These are phyloP conservation scores for Talaromyces piceae DNA, from an alignment of 2,329 filamentous ascomycete species.

Conservation along the genomic window DNA sequence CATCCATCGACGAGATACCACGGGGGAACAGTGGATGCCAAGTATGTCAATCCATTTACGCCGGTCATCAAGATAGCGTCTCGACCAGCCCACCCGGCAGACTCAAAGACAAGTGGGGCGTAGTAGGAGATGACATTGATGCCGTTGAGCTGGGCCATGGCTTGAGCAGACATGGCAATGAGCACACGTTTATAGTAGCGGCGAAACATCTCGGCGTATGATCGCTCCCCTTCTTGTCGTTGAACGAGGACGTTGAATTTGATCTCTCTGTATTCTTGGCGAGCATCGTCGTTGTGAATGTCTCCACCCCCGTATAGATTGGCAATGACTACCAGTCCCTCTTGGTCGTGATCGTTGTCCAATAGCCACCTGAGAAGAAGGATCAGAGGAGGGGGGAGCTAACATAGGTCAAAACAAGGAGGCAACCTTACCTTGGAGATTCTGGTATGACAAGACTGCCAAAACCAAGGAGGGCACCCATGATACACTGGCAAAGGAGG, in stretches of 20 bases:
- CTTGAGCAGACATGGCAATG: constrained; percentile 98
- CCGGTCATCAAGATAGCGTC: constrained; percentile 94
- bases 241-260: constrained; percentile 95
- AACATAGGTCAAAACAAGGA: background rate
- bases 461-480: constrained; percentile 76
- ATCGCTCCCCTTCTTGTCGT: constrained; percentile 88
- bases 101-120: constrained; percentile 91
- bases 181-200: constrained; percentile 87
- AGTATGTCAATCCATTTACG: constrained; percentile 86
- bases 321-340: constrained; percentile 96
- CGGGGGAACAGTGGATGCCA: constrained; percentile 85
- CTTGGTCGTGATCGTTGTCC: constrained; percentile 96
- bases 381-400: background rate
- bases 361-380: constrained; percentile 68
- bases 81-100: constrained; percentile 89
- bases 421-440: constrained; percentile 64
- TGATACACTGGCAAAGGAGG: constrained; percentile 84
- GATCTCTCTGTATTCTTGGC: constrained; percentile 96
- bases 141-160: constrained; percentile 89
- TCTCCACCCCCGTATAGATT: constrained; percentile 95
- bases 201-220: constrained; percentile 90
- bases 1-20: constrained; percentile 95
- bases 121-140: constrained; percentile 99
- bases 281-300: constrained; percentile 84
- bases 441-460: constrained; percentile 93